A percentile compares a stretch with the other conserved stretches of the same genome.
Conservation (phyloP, 2,329 filamentous ascomycete species). For the Talaromyces islandicus region DNA sequence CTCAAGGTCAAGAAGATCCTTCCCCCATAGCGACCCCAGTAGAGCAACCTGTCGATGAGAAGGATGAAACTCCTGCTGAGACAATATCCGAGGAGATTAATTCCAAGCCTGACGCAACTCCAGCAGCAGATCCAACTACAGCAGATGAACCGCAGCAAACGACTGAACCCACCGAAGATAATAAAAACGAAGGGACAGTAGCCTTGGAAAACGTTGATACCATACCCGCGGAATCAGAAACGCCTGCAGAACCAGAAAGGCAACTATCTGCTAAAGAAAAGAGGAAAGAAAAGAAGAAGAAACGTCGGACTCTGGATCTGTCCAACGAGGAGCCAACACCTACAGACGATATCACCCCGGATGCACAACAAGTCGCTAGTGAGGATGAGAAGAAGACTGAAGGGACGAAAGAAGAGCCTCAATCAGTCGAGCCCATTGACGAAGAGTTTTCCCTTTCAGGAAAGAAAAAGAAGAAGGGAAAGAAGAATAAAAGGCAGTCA, state of each 20-base stretch:
- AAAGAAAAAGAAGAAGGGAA: conserved; percentile 46
- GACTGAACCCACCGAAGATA: neutral
- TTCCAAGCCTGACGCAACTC: neutral
- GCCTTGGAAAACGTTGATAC: neutral
- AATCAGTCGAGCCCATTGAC: neutral
- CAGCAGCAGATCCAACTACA: neutral
- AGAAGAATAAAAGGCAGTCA: conserved; percentile 40
- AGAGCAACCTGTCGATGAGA: neutral
- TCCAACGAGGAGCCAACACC: conserved; percentile 15
- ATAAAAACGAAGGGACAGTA: neutral
- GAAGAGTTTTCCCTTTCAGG: conserved; percentile 23
- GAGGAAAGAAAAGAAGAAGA: conserved; percentile 20
- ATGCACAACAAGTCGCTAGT: neutral
- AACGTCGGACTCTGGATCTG: conserved; percentile 17
- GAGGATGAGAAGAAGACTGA: conserved; percentile 12
- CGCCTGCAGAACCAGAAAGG: neutral
- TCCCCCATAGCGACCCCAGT: neutral
- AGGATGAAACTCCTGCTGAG: neutral
- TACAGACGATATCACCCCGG: conserved; percentile 8
- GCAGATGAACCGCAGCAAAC: neutral
- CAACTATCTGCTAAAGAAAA: conserved; percentile 10
- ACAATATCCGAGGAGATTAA: neutral
- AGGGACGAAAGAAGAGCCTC: conserved; percentile 9
- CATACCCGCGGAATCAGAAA: neutral
- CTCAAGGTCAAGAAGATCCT: neutral